Base-by-base conservation (phyloP, 2,329 filamentous ascomycete species). In the Tolypocladium nubicola region DNA sequence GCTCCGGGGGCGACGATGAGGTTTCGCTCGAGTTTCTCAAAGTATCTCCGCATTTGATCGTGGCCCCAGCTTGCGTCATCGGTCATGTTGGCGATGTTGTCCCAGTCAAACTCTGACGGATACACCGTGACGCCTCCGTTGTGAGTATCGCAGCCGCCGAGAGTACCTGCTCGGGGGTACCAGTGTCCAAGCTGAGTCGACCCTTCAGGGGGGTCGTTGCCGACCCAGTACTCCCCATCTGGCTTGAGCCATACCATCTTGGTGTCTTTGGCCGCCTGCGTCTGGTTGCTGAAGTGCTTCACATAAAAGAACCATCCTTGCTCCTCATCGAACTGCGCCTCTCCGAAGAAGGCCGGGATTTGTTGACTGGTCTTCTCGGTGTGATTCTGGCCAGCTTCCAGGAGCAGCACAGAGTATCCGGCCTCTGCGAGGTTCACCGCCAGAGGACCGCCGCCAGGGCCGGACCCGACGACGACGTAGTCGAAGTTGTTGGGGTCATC, bases 281-380 rank as follows among this genome's bases (percentile, higher is more conserved):
- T 66, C 21, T 76, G 67, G 60, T 84, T 76, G 7, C 73, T 68
- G 63, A 84, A 85, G 67, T 86, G 83, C 55, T 79, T 77, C 58
- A 86, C 81, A 60, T 78, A 87, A 68, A 80, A 85, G 69, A 83
- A 77, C 83, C 83, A 86, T 50, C 62, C 55, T 0, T 65, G 68
- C 9, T 65, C 59, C 50, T 65, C 64, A 13, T 67, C 53, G 30
- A 43, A 54, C 30, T 54, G 53, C 9, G 53, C 63, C 54, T 67
- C 67, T 4, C 65, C 65, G 0, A 67, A 65, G 19, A 63, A 55
- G 19, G 68, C 66, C 0, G 68, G 70, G 11, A 69, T 59, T 41
- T 62, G 61, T 54, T 70, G 67, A 0, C 62, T 62, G n/a, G 56
- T 56, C 11, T 61, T 61, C 1, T 65, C 63, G 3, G 75, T 78